Base-by-base conservation (phyloP, 768 basidiomycete species). In the Multifurca ochricompacta region DNA sequence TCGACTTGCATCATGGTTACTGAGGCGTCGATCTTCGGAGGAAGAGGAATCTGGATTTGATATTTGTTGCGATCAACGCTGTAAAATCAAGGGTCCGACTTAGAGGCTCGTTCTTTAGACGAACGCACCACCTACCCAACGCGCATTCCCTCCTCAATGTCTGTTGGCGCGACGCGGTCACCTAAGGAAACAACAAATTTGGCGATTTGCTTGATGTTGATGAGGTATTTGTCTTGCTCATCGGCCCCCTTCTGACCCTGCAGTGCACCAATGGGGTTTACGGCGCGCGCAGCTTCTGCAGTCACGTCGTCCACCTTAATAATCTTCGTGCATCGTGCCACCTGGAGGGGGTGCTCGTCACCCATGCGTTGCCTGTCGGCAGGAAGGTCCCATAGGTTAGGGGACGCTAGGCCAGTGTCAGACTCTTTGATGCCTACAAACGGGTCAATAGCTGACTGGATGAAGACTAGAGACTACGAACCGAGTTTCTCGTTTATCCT, bases 1-100 rank as follows among this genome's bases (percentile, higher is more conserved):
- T 97, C 95, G 19, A 97, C 95, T 71, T 95, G 91, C 96, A 99
- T 99, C 95, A 98, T 97, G 11, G 96, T 98, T 1, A 99, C 96
- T 0, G 93, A 95, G 3, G 96, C 91, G 68, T 99, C 96, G 61
- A 99, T 99, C 75, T 97, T 98, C 21, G 96, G 95, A 35, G 96
- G 96, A 10, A 98, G 71, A 21, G 96, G 96, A 59, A 99, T 98
- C 73, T 97, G 92, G 57, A 99, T 98, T 68, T 98, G 94, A 69
- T 99, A 99, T 71, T 98, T 89, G 63, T 87, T 89, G 46, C 93
- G 83, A 71, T 95, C 93, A 48, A 97, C 94, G 41, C 93, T 96
- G 62, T 25, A 23, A 25, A 53, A 61, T 37, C 32, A 21, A 58
- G 14, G 8, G 28, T 45, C 14, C 11, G 10, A 48, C 19, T 44